Conservation (phyloP, 345 rosid genomes). For the Hibiscus mutabilis region DNA sequence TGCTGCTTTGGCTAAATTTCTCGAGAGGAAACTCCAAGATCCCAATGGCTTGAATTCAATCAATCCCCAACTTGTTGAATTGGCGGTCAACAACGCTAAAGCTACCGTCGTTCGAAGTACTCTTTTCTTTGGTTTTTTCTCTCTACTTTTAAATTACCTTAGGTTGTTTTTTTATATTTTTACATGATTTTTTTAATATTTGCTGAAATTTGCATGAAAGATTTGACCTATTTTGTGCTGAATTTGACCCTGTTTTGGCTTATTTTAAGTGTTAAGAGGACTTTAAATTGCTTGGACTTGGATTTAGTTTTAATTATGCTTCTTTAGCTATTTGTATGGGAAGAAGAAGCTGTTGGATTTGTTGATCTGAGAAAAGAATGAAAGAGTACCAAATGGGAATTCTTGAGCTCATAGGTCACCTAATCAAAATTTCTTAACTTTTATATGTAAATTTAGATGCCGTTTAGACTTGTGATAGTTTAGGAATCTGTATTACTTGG, state of each 20-base stretch:
- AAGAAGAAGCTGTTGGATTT: neutral
- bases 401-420: neutral
- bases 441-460: neutral
- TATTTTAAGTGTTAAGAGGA: neutral
- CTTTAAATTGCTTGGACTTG: neutral
- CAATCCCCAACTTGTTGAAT: constrained; percentile 66
- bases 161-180: neutral
- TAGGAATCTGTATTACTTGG: too few relatives aligned
- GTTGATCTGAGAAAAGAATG: neutral
- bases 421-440: neutral
- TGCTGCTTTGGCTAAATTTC: constrained; percentile 82
- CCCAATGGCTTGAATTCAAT: constrained; percentile 69
- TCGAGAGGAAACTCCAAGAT: constrained; percentile 82
- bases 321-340: neutral
- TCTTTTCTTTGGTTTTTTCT: neutral
- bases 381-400: neutral
- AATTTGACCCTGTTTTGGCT: neutral
- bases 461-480: neutral
- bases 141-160: neutral
- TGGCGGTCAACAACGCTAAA: constrained; percentile 75
- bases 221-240: neutral
- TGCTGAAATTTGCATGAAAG: neutral
- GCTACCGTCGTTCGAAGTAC: constrained; percentile 47
- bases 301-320: neutral
- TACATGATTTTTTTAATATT: neutral